A percentile compares a stretch with the other conserved stretches of the same genome.
Conservation (phyloP, 148 eudicot genomes). For the Simmondsia chinensis region DNA sequence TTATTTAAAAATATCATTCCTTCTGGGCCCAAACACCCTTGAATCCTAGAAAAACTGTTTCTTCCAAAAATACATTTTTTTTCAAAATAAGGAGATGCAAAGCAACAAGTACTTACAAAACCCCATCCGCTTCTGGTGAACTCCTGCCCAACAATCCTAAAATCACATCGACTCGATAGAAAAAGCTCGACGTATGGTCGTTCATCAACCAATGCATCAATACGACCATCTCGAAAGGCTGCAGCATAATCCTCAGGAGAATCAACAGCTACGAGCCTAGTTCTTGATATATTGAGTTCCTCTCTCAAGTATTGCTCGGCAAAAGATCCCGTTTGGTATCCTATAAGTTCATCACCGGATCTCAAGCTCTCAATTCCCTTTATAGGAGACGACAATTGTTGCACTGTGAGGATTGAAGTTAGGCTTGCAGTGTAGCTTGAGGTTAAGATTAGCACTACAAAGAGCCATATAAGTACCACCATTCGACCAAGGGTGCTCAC, state of each 20-base stretch:
- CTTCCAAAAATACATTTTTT: too few species aligned
- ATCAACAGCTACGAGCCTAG: conserved; percentile 60
- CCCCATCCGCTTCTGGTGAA: conserved; percentile 98
- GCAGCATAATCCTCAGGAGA: conserved; percentile 67
- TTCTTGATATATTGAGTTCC: conserved; percentile 53
- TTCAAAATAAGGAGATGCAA: not conserved
- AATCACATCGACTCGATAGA: conserved; percentile 73
- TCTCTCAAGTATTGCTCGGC: conserved; percentile 51
- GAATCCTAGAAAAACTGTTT: too few species aligned
- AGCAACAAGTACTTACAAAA: conserved; percentile 49
- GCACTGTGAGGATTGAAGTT: conserved; percentile 94
- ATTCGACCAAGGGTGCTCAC: conserved; percentile 68
- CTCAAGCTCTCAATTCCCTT: conserved; percentile 67
- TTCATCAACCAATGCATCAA: conserved; percentile 87
- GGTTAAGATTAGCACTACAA: conserved; percentile 87
- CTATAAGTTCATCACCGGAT: conserved; percentile 38
- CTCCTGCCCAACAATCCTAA: conserved; percentile 70
- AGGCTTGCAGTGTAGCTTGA: conserved; percentile 97
- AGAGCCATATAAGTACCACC: conserved; percentile 83
- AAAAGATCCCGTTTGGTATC: conserved; percentile 87
- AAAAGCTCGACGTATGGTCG: conserved; percentile 74
- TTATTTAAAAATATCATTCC: too few species aligned
- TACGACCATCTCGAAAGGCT: conserved; percentile 57
- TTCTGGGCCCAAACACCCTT: too few species aligned
- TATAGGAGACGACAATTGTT: conserved; percentile 75